Evolutionary conservation across 352 stramenopile genomes (phyloP), one percentile per base, ranked within the genome.

Genomic region (Globisporangium cylindrosporum): DNA sequence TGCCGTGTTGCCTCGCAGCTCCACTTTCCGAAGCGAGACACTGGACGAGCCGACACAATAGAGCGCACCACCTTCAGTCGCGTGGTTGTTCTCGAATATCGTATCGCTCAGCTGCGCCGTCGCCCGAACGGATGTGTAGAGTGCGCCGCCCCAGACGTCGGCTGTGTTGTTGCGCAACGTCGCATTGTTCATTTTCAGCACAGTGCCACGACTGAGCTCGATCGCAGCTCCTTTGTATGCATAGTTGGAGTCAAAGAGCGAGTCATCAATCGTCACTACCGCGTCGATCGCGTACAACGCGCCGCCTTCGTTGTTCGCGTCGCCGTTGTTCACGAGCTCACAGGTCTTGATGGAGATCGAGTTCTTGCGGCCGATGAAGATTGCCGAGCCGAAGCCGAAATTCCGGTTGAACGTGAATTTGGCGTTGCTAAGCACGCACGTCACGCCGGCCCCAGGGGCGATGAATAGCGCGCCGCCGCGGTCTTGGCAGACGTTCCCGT

Each of bases 331-430:
- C 9, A 67, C 57, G 0, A 91, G 27, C 12, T 62, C 56, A 6
- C 71, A 81, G 0, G 41, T 22, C 0, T 12, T 62, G 25, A 88
- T 29, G 0, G 34, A 46, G 15, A 80, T 64, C 0, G 67, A 73
- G 56, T 88, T 88, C 48, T 87, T 90, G 36, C 80, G 80, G 3
- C 81, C 78, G 4, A 91, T 62, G 32, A 76, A 87, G 25, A 91
- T 80, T 0, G 74, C 71, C 1, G 80, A 89, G 7, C 84, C 81
- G 9, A 81, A 68, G 0, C 83, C 81, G 25, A 75, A 64, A 55
- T 93, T 93, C 0, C 27, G 70, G 53, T 86, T 91, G 8, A 59
- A 59, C 1, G 68, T 71, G 49, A 91, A 79, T 24, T 49, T 78
- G 7, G 79, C 76, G 36, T 71, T 27, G 0, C 27, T 67, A 4